Evolutionary conservation across 2,329 filamentous ascomycete genomes (phyloP).

Genomic region (Rutstroemia sp.): DNA sequence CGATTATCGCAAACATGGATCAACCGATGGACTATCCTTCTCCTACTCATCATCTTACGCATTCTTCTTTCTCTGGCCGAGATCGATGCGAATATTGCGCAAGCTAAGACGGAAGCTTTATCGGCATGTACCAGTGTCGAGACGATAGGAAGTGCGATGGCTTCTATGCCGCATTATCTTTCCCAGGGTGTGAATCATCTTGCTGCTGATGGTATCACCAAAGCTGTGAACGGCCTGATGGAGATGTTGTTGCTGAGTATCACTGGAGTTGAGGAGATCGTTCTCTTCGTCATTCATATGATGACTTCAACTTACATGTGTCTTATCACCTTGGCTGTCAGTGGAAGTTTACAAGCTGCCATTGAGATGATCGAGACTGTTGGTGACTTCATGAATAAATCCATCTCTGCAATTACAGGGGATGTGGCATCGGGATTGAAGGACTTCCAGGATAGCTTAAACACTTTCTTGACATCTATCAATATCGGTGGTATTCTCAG

Average conservation of each 20-base stretch:
- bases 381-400: slow-evolving; percentile 51
- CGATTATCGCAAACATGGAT: slow-evolving; percentile 95
- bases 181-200: slow-evolving; percentile 82
- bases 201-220: slow-evolving; percentile 71
- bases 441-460: slow-evolving; percentile 49
- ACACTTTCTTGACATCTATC: slow-evolving; percentile 48
- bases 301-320: slow-evolving; percentile 87
- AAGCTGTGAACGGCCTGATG: slow-evolving; percentile 73
- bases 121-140: slow-evolving; percentile 89
- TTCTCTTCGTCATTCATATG: slow-evolving; percentile 89
- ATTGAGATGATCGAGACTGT: slow-evolving; percentile 55
- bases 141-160: slow-evolving; percentile 88
- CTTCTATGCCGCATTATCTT: slow-evolving; percentile 96
- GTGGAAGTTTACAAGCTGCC: slow-evolving; percentile 68
- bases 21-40: slow-evolving; percentile 91
- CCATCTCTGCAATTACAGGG: slow-evolving; percentile 37
- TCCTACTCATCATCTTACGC: slow-evolving; percentile 77
- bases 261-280: slow-evolving; percentile 76
- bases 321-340: slow-evolving; percentile 75
- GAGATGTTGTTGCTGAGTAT: slow-evolving; percentile 70
- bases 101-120: slow-evolving; percentile 74
- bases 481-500: slow-evolving; percentile 38
- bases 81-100: slow-evolving; percentile 65
- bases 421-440: slow-evolving; percentile 43
- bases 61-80: slow-evolving; percentile 68